Evolutionary conservation across 768 basidiomycete genomes (phyloP), one percentile per base, ranked within the genome.

Genomic region (Lactarius indigo): DNA sequence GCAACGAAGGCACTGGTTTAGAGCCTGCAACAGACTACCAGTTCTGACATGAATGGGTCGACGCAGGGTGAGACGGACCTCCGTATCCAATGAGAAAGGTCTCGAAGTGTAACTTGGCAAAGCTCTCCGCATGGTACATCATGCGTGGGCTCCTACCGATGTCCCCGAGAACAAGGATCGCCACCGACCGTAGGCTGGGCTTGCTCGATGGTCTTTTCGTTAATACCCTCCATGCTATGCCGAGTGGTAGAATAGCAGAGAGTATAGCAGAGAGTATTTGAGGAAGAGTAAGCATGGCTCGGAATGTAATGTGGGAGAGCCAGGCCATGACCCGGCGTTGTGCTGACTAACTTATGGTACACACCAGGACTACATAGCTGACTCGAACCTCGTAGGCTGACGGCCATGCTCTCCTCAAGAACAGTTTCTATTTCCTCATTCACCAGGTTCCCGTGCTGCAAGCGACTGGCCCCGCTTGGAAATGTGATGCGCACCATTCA

Each of bases 51-150:
- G 18, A 35, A 33, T 18, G 42, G 9, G n/a, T 31, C 13, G 15
- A 56, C 10, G 20, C 5, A 66, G 23, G 5, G 17, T 17, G 20
- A 41, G 44, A 61, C 84, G 70, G 70, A 94, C 96, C 94, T 77
- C 81, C 79, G 75, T 97, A 97, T 18, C 94, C 96, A 63, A 98
- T 84, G 20, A 99, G 73, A 71, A 86, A 85, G 2, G 93, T 94
- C 65, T 84, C 78, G 75, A 92, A 97, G 6, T 83, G 86, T 61
- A 87, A 83, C 64, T 88, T 84, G 44, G 92, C 90, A 74, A 99
- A 92, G 74, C 92, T 95, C 75, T 96, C 87, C 0, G 96, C 90
- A 72, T 99, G 97, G 75, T 98, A 98, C 93, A 98, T 96, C 93
- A 98, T 98, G 62, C 97, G 83, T 13, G 97, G 97, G 74, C 92